phyloP scores from a whole-genome alignment of 2,329 filamentous ascomycete genomes.

The Claviceps cyperi region DNA sequence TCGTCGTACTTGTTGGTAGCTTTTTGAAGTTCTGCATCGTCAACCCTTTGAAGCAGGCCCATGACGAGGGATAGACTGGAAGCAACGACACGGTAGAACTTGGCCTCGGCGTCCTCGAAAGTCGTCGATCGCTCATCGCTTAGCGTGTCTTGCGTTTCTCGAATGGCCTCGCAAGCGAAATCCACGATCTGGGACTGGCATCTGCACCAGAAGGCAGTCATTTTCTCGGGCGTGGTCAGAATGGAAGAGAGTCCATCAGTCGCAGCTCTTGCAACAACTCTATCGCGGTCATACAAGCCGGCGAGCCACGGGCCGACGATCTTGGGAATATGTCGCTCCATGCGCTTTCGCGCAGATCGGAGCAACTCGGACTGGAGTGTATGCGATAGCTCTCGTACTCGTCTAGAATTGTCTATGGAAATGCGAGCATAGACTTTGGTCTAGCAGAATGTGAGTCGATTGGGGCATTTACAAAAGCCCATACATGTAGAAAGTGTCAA shows the following conservation, averaged over 20 bases:
- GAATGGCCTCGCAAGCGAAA: constrained; percentile 65
- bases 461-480: neutral
- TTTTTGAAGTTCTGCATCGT: constrained; percentile 40
- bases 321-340: constrained; percentile 63
- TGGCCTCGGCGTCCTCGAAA: constrained; percentile 70
- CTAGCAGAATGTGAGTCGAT: constrained; percentile 28
- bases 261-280: constrained; percentile 60
- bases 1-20: constrained; percentile 46
- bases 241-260: constrained; percentile 61
- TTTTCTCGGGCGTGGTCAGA: constrained; percentile 68
- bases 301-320: constrained; percentile 84
- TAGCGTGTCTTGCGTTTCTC: constrained; percentile 66
- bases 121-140: constrained; percentile 82
- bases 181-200: constrained; percentile 72
- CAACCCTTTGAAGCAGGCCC: constrained; percentile 32
- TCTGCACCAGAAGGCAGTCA: constrained; percentile 59
- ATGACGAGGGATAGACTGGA: constrained; percentile 40
- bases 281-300: constrained; percentile 76
- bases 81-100: constrained; percentile 62
- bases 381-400: constrained; percentile 80
- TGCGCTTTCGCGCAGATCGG: constrained; percentile 59
- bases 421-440: constrained; percentile 74
- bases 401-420: constrained; percentile 78
- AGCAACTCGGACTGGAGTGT: constrained; percentile 50
- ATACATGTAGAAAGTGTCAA: neutral